Evolutionary conservation across 2,329 filamentous ascomycete species (phyloP).

Genomic region (Aspergillaceae sp.): DNA sequence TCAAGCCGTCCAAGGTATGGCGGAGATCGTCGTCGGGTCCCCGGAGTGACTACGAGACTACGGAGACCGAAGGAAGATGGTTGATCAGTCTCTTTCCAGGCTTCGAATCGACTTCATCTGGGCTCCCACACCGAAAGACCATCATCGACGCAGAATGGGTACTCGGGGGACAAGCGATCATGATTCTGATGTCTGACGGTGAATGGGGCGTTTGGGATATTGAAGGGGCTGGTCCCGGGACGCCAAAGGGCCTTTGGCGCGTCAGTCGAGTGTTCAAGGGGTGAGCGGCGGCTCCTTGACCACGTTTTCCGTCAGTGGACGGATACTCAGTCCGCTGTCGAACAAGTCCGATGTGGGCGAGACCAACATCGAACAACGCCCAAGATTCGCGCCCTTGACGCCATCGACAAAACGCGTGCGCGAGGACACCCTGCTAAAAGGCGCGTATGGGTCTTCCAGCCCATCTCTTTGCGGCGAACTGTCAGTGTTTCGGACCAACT

Average conservation of each 20-base stretch:
- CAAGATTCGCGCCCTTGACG: constrained; percentile 39
- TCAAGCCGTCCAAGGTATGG: constrained; percentile 16
- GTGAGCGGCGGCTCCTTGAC: constrained; percentile 34
- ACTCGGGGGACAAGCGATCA: constrained; percentile 35
- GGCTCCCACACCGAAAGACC: constrained; percentile 30
- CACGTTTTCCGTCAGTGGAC: constrained; percentile 35
- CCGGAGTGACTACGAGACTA: constrained; percentile 23
- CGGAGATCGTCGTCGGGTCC: constrained; percentile 17
- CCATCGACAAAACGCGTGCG: constrained; percentile 40
- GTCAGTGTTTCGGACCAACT: constrained; percentile 31
- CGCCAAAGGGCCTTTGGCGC: constrained; percentile 30
- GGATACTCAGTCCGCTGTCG: constrained; percentile 23
- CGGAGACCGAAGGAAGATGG: constrained; percentile 34
- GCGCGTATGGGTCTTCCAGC: constrained; percentile 17
- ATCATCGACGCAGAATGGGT: constrained; percentile 41
- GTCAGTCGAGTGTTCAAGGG: constrained; percentile 30
- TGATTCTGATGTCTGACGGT: constrained; percentile 39
- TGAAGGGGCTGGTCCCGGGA: constrained; percentile 36
- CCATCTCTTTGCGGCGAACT: constrained; percentile 34
- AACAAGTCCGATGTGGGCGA: constrained; percentile 15
- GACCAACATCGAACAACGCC: constrained; percentile 22
- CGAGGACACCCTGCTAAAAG: constrained; percentile 38
- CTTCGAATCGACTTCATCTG: constrained; percentile 27
- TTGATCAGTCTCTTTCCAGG: constrained; percentile 36
- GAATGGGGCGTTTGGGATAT: constrained; percentile 45